phyloP scores from a whole-genome alignment of 2,329 filamentous ascomycete genomes.

The Cladophialophora psammophila region DNA sequence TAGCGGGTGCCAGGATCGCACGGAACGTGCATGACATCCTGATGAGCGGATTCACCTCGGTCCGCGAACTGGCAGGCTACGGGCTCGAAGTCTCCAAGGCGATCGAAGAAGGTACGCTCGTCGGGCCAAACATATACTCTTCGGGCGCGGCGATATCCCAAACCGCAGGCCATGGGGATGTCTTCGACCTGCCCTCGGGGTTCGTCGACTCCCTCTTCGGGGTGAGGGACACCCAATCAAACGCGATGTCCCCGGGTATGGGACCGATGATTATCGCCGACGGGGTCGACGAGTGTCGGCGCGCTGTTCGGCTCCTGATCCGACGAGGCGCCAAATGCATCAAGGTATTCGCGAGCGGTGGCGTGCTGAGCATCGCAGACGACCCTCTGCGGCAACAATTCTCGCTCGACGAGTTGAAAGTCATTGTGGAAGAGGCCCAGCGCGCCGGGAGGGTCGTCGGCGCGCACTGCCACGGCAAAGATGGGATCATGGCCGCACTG shows the following conservation, averaged over 20 bases:
- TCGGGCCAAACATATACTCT: conserved; percentile 60
- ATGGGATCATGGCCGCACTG: conserved; percentile 56
- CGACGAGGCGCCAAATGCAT: conserved; percentile 58
- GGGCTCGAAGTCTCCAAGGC: conserved; percentile 54
- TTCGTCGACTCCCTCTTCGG: conserved; percentile 35
- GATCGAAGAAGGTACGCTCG: conserved; percentile 54
- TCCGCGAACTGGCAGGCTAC: conserved; percentile 59
- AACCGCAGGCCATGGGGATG: conserved; percentile 60
- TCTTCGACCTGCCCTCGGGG: conserved; percentile 48
- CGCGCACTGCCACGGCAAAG: conserved; percentile 57
- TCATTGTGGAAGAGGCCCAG: conserved; percentile 55
- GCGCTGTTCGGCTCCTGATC: conserved; percentile 53
- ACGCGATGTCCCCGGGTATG: conserved; percentile 21
- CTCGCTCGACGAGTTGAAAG: conserved; percentile 53
- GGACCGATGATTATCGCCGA: conserved; percentile 49
- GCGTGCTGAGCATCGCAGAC: conserved; percentile 54
- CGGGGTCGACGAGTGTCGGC: conserved; percentile 56
- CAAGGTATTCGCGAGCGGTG: conserved; percentile 57
- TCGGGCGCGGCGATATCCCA: conserved; percentile 55
- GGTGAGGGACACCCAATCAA: conserved; percentile 29
- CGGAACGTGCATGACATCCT: conserved; percentile 53
- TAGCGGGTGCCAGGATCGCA: conserved; percentile 53
- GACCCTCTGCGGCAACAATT: conserved; percentile 55
- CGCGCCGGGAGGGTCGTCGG: conserved; percentile 52
- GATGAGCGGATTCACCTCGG: conserved; percentile 59